Percentiles rank a stretch among this genome's conserved stretches.
phyloP scores from a whole-genome alignment of 2,329 filamentous ascomycete species.

The Sporothrix globosa region DNA sequence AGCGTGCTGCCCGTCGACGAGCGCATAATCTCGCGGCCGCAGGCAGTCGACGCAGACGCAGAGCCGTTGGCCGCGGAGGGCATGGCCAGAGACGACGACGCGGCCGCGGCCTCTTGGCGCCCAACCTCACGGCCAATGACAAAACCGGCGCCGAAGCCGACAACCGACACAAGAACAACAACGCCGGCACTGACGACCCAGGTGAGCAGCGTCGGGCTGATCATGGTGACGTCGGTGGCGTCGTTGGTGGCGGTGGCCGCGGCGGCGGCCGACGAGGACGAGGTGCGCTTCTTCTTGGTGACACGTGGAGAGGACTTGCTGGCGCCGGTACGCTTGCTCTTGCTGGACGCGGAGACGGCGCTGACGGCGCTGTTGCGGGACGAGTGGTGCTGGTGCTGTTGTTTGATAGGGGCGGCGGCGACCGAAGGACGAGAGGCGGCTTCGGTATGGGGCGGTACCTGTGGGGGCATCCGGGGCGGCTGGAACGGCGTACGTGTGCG shows the following conservation, averaged over 20 bases:
- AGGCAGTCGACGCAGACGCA: conserved; percentile 50
- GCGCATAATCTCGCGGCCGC: conserved; percentile 58
- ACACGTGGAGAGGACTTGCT: conserved; percentile 49
- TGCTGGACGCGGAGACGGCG: conserved; percentile 44
- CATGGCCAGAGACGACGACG: conserved; percentile 37
- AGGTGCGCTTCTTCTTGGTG: conserved; percentile 62
- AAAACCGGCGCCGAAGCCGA: conserved; percentile 66
- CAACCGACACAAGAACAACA: conserved; percentile 68
- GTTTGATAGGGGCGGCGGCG: neutral
- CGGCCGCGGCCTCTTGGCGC: conserved; percentile 56
- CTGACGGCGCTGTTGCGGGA: conserved; percentile 36
- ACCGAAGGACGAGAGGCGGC: neutral
- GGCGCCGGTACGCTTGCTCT: conserved; percentile 53
- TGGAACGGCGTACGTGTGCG: conserved; percentile 36
- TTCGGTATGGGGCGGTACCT: neutral
- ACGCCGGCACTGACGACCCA: conserved; percentile 70
- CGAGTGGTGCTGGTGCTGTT: conserved; percentile 30
- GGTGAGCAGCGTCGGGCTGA: conserved; percentile 64
- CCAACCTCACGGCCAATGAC: conserved; percentile 69
- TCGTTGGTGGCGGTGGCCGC: conserved; percentile 37
- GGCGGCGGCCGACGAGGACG: conserved; percentile 39
- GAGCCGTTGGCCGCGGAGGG: conserved; percentile 48
- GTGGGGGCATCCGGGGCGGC: conserved; percentile 29
- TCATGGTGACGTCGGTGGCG: conserved; percentile 44
- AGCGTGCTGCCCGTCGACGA: conserved; percentile 55